Evolutionary conservation across 2,329 filamentous ascomycete species (phyloP), one percentile per base, ranked within the genome.

Genomic region (Cryphonectria parasitica): DNA sequence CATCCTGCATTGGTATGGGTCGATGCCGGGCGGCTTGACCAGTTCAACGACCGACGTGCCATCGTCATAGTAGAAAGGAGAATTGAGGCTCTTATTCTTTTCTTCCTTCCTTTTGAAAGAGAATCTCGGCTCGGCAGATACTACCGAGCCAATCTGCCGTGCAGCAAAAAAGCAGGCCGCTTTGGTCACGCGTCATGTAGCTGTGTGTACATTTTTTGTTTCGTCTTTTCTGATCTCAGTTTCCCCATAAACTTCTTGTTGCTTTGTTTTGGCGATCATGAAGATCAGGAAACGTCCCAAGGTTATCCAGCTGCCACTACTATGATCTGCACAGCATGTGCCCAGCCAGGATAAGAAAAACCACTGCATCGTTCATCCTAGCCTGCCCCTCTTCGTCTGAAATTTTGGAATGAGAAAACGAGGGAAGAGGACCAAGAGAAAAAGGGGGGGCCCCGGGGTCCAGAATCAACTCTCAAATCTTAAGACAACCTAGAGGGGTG

Each of bases 211-310:
- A 22, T 49, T 1, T 31, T 7, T 52, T 34, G 8, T 39, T 19
- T n/a, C 8, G 13, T 25, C 54, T 17, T 39, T 39, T 39, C 8
- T 39, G 36, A 11, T 49, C 45, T 22, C 43, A 17, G 19, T 45
- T 45, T 45, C 43, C 62, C 62, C 39, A 45, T 41, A 49, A 45
- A 45, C 17, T 65, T 11, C 13, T 28, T n/a, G 36, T 34, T 19
- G 17, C 13, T 19, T 45, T 58, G 64, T 66, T 66, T 58, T 58
- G 64, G 64, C 25, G 52, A 66, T 66, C 64, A 39, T 58, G 64
- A 43, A 28, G 49, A 66, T 66, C 64, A 28, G 52, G 31, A 66
- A 66, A 58, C 64, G 52, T 22, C 31, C 58, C 64, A 43, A 65
- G 49, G 28, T 34, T 54, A 31, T n/a, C n/a, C 34, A 34, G 34